Evolutionary conservation across 2,329 filamentous ascomycete species (phyloP), one percentile per base, ranked within the genome.

Genomic region (Colletotrichum eremochloae): DNA sequence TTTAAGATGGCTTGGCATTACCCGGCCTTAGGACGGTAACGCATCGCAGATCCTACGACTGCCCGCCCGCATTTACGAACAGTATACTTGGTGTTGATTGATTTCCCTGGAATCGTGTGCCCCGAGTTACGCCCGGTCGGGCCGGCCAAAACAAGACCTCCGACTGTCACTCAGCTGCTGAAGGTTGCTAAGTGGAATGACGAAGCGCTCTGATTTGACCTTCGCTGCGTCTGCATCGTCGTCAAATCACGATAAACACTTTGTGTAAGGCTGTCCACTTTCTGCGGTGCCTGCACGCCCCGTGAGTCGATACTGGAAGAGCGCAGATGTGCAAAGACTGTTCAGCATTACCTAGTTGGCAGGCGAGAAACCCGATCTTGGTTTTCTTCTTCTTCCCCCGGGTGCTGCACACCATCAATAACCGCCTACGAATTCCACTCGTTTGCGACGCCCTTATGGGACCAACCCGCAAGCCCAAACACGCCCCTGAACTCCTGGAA

Each of bases 381-480:
- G 2, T 40, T 5, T 2, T 18, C 42, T 20, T 46, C 12, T 48
- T 24, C 3, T 40, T 42, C 11, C 52, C 53, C 18, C 14, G 48
- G 42, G 52, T 68, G 63, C 36, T 12, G 20, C 11, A 48, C 20
- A 20, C 65, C 42, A 57, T 71, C 24, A 38, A 57, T 52, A 42
- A 14, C 24, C 53, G 18, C 33, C 42, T 53, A 48, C 24, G n/a
- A 44, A 40, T 63, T 55, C 52, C 64, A 63, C 52, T 63, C 52
- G 24, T 52, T 63, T 68, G 57, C 68, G 57, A 68, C 68, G 40
- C 33, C 64, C 44, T 50, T 68, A 38, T 40, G 64, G 46, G 52
- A 63, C 36, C 68, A 63, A 31, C 44, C 20, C 58, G 18, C n/a
- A 68, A 44, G 64, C 52, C 68, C 57, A 71, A 71, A 71, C 68